Base-by-base conservation (phyloP, 352 stramenopile species). In the Globisporangium solare region DNA sequence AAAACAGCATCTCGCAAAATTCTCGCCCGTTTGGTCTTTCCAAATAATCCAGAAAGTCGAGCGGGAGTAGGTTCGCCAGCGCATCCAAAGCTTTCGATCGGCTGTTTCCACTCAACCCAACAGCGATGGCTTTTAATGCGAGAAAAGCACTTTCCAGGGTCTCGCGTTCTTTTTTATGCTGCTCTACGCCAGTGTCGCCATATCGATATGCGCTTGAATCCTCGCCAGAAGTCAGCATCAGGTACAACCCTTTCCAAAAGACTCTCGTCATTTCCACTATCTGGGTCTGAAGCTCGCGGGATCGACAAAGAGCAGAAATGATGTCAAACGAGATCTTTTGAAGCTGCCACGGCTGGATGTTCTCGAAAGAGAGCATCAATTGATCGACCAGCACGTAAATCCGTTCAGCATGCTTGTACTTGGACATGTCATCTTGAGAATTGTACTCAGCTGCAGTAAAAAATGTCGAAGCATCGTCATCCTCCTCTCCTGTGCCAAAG, bases 161-260 rank as follows among this genome's bases (percentile, higher is more conserved):
- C n/a, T 90, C 74, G 27, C 68, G 73, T 57, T 92, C 80, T 66
- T 89, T 75, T 51, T 86, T 78, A 12, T 45, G 69, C 62, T 22
- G 65, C 71, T 17, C 65, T 67, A 58, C 70, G 62, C 20, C 52
- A 22, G 51, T 67, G 56, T 67, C 62, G 32, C 68, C 65, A 12
- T 74, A 61, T 11, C 52, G 63, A 24, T 83, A 65, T 42, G 75
- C 65, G 31, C 66, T 75, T 15, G 73, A 68, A 46, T 70, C 82
- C 49, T 87, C 82, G 6, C 79, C 78, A 10, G 78, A 87, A 12
- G 76, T 78, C 35, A 92, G 58, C 32, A 92, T 83, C 39, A 92
- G 66, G 53, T 92, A 89, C 17, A 92, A 58, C 2, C 74, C 78
- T 60, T 88, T 84, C 83, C 83, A 92, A 53, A 92, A 92, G 12